Evolutionary conservation across 1,284 basidiomycete genomes (phyloP), one percentile per base, ranked within the genome.

Genomic region (Flammula alnicola): DNA sequence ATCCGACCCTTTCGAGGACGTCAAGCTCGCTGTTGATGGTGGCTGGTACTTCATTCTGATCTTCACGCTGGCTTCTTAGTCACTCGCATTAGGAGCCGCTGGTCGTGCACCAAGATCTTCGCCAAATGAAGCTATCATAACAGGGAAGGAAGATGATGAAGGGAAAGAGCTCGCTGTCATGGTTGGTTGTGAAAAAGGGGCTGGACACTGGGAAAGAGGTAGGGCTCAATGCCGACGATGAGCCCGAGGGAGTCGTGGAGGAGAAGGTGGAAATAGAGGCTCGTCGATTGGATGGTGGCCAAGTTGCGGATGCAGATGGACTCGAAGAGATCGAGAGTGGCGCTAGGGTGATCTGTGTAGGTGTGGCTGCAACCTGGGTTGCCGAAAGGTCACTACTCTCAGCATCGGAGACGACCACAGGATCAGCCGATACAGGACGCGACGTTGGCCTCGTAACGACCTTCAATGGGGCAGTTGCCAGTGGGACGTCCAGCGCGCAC

Each of bases 91-190:
- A 3, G 19, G 8, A n/a, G 22, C 29, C 6, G 29, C 8, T 14
- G 33, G 22, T 19, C 16, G 29, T 23, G 12, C 31, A 23, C 32
- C 27, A 38, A 25, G 39, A 29, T 17, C 27, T 5, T 47, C 22
- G 20, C 46, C 47, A 43, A 42, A 36, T 27, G 29, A 36, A 20
- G 39, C 26, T 11, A 9, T 6, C 7, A 35, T 23, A 10, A 31
- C 32, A 32, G 29, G 14, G 16, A 37, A 48, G 44, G 52, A 36
- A 26, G 56, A 50, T 11, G 55, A 51, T 3, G 41, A 36, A 19
- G 57, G 53, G 39, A 59, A 57, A 4, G 46, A 51, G 44, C 55
- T 59, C 1, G 55, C 53, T 14, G 55, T 16, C 3, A 55, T 55
- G 2, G 52, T 54, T 25, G 53, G 48, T 27, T 50, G 33, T 5